Conservation (phyloP, 2,329 filamentous ascomycete species). For the Verticillium albo-atrum region DNA sequence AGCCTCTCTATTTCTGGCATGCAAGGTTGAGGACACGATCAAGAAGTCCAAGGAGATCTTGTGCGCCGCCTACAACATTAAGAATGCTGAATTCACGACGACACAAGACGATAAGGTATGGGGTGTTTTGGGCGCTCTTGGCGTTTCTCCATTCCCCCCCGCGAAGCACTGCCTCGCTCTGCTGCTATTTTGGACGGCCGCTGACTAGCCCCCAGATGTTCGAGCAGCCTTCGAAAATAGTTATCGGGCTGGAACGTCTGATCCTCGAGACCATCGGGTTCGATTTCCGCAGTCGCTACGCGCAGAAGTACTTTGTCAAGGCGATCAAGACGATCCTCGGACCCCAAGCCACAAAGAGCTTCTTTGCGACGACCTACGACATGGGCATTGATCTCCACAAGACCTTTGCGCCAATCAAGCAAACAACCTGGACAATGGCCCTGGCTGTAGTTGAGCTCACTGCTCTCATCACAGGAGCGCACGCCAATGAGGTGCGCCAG, state of each 20-base stretch:
- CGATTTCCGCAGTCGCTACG: conserved; percentile 86
- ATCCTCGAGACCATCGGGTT: conserved; percentile 92
- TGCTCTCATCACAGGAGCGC: conserved; percentile 58
- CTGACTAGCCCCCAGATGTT: conserved; percentile 55
- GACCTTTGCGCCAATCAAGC: conserved; percentile 89
- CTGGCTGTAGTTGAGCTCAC: conserved; percentile 79
- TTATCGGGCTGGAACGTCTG: conserved; percentile 85
- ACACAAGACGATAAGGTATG: conserved; percentile 78
- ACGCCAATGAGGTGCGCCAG: conserved; percentile 43
- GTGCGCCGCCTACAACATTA: conserved; percentile 84
- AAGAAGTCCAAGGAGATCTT: conserved; percentile 95
- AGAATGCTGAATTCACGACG: conserved; percentile 60
- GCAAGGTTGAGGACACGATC: conserved; percentile 96
- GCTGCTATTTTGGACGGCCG: background rate
- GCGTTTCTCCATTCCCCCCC: background rate
- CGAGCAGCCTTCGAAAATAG: conserved; percentile 70
- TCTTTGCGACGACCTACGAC: conserved; percentile 68
- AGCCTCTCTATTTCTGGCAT: conserved; percentile 84
- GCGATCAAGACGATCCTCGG: conserved; percentile 57
- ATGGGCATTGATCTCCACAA: conserved; percentile 88
- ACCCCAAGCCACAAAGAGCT: conserved; percentile 43
- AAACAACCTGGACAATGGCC: conserved; percentile 79
- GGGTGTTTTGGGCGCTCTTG: background rate
- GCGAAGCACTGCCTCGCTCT: background rate
- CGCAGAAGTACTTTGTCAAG: conserved; percentile 81